phyloP scores from a whole-genome alignment of 2,329 filamentous ascomycete genomes.

The Bipolaris victoriae region DNA sequence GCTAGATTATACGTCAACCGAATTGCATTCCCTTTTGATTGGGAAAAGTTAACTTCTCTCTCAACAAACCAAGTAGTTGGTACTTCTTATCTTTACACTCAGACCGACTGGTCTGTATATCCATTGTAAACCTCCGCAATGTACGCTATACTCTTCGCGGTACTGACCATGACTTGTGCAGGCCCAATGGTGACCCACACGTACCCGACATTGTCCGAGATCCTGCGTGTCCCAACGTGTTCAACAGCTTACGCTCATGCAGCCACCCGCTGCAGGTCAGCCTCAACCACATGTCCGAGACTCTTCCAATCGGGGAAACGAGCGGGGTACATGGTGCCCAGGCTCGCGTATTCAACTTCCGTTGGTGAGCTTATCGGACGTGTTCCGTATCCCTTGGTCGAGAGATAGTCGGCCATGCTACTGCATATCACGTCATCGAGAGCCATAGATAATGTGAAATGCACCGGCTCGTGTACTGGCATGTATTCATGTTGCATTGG shows the following conservation, averaged over 20 bases:
- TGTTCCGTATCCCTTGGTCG: not conserved
- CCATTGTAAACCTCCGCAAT: not conserved
- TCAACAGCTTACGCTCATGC: constrained; percentile 10
- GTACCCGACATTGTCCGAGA: not conserved
- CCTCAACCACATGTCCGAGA: constrained; percentile 7
- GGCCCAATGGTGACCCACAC: not conserved
- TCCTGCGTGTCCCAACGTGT: constrained; percentile 1
- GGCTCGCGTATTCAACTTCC: not conserved
- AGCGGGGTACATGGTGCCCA: not conserved
- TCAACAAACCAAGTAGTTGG: not conserved
- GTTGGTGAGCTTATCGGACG: constrained; percentile 10
- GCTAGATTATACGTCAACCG: too few relatives aligned
- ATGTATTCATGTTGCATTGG: too few relatives aligned
- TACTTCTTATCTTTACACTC: too few relatives aligned
- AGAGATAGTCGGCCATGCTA: not conserved
- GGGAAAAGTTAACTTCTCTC: too few relatives aligned
- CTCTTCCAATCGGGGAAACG: not conserved
- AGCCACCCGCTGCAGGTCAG: constrained; percentile 15
- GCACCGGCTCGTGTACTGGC: not conserved
- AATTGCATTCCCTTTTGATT: too few relatives aligned
- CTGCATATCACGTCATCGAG: not conserved
- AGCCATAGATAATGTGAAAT: not conserved
- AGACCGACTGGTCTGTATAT: not conserved
- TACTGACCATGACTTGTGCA: not conserved
- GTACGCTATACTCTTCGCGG: not conserved